phyloP scores from a whole-genome alignment of 2,329 filamentous ascomycete genomes.

The Fusarium avenaceum region DNA sequence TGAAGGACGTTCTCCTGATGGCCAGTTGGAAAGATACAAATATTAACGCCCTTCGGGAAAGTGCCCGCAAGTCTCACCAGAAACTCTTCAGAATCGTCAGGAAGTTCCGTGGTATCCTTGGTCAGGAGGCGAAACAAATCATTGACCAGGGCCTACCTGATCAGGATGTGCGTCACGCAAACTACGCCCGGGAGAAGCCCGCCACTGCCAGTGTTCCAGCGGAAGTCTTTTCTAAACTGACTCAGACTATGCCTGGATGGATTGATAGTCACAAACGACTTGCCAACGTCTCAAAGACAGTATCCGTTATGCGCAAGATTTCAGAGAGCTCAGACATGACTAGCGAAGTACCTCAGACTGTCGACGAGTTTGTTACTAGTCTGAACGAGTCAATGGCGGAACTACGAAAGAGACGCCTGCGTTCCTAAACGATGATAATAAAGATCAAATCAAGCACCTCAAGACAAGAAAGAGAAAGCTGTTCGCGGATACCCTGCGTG shows the following conservation, averaged over 20 bases:
- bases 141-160: conserved; percentile 72
- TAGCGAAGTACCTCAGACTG: conserved; percentile 68
- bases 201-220: conserved; percentile 22
- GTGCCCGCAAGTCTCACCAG: conserved; percentile 88
- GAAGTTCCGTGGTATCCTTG: conserved; percentile 86
- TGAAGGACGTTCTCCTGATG: conserved; percentile 92
- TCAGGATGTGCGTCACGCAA: conserved; percentile 49
- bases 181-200: conserved; percentile 8
- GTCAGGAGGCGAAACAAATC: conserved; percentile 78
- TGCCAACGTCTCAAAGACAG: conserved; percentile 76
- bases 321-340: conserved; percentile 65
- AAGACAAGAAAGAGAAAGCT: conserved; percentile 92
- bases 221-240: conserved; percentile 40
- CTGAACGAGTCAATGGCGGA: conserved; percentile 77
- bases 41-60: conserved; percentile 88
- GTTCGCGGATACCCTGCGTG: conserved; percentile 88
- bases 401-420: conserved; percentile 85
- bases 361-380: conserved; percentile 77
- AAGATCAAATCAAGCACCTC: conserved; percentile 84
- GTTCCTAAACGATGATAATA: conserved; percentile 88
- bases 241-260: conserved; percentile 54
- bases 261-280: conserved; percentile 72
- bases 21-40: conserved; percentile 99
- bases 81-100: conserved; percentile 92
- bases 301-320: conserved; percentile 79